phyloP scores from a whole-genome alignment of 2,329 filamentous ascomycete genomes.

The Talaromyces sp. region DNA sequence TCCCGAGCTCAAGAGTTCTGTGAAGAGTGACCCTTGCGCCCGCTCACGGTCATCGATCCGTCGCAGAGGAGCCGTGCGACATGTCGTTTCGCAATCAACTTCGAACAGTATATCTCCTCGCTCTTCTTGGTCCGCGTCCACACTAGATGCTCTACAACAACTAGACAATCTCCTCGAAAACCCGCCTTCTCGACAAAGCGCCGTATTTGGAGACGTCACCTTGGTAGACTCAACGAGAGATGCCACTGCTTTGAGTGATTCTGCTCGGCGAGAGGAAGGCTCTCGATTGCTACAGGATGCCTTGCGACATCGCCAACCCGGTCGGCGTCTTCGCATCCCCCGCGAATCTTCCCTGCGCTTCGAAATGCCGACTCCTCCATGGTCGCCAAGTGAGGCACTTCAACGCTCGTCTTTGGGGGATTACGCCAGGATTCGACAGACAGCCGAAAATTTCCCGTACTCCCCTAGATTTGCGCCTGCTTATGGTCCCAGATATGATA shows the following conservation, averaged over 20 bases:
- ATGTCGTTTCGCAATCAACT: slow-evolving; percentile 30
- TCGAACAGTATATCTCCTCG: slow-evolving; percentile 28
- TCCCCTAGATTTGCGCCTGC: slow-evolving; percentile 49
- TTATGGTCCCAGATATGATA: slow-evolving; percentile 30
- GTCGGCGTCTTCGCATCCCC: slow-evolving; percentile 37
- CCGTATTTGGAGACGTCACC: slow-evolving; percentile 34
- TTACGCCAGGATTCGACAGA: slow-evolving; percentile 22
- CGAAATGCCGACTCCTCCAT: slow-evolving; percentile 32
- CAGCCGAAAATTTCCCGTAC: slow-evolving; percentile 30
- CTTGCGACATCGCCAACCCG: slow-evolving; percentile 34
- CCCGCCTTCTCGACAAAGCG: slow-evolving; percentile 26
- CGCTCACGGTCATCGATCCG: slow-evolving; percentile 59
- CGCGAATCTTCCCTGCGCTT: slow-evolving; percentile 36
- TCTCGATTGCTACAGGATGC: slow-evolving; percentile 37
- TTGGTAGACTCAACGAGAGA: slow-evolving; percentile 15
- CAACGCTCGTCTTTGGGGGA: slow-evolving; percentile 26
- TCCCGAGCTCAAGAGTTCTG: slow-evolving; percentile 44
- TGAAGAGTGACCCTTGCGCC: slow-evolving; percentile 55
- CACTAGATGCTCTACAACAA: slow-evolving; percentile 30
- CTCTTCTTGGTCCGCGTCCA: slow-evolving; percentile 31
- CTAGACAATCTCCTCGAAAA: slow-evolving; percentile 29
- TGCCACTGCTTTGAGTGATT: slow-evolving; percentile 21
- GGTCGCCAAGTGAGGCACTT: slow-evolving; percentile 29
- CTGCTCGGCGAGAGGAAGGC: slow-evolving; percentile 36
- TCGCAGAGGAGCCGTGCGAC: slow-evolving; percentile 46